Evolutionary conservation across 2,329 filamentous ascomycete genomes (phyloP).

Genomic region (Thermomyces lanuginosus): DNA sequence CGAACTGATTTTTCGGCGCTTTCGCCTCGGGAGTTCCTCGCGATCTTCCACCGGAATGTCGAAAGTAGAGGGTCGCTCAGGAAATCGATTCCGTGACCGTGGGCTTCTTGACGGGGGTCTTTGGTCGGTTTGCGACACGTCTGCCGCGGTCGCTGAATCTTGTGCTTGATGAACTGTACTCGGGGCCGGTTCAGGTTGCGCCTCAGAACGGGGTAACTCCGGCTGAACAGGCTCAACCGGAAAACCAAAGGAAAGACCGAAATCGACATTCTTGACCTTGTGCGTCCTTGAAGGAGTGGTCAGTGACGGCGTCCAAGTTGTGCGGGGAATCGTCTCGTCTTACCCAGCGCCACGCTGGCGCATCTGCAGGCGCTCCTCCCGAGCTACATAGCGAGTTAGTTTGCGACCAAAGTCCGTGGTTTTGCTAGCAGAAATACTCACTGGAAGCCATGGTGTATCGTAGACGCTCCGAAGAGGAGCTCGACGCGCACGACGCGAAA

Average conservation of each 20-base stretch:
- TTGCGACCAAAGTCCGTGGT: neutral
- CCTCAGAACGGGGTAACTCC: no score
- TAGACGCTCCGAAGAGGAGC: constrained; percentile 14
- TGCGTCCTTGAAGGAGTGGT: constrained; percentile 25
- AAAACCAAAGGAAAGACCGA: constrained; percentile 34
- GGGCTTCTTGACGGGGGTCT: no score
- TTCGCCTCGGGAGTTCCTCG: constrained; percentile 14
- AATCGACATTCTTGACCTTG: constrained; percentile 32
- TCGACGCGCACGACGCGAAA: constrained; percentile 20
- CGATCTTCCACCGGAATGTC: constrained; percentile 22
- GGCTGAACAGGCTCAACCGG: constrained; percentile 10
- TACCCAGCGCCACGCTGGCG: constrained; percentile 43
- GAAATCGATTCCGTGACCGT: constrained; percentile 16
- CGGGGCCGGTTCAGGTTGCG: no score
- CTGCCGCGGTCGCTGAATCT: no score
- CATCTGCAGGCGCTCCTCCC: constrained; percentile 40
- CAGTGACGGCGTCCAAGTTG: constrained; percentile 7
- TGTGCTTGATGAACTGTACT: no score
- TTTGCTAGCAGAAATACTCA: constrained; percentile 11
- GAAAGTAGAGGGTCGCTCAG: constrained; percentile 19
- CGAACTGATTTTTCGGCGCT: constrained; percentile 20
- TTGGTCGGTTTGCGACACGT: no score
- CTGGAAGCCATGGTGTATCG: constrained; percentile 21
- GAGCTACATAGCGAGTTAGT: constrained; percentile 20
- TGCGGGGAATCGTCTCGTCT: constrained; percentile 14